These are phyloP conservation scores for Tetraselmis striata DNA, from an alignment of 139 green algal genomes.

Conservation along the genomic window DNA sequence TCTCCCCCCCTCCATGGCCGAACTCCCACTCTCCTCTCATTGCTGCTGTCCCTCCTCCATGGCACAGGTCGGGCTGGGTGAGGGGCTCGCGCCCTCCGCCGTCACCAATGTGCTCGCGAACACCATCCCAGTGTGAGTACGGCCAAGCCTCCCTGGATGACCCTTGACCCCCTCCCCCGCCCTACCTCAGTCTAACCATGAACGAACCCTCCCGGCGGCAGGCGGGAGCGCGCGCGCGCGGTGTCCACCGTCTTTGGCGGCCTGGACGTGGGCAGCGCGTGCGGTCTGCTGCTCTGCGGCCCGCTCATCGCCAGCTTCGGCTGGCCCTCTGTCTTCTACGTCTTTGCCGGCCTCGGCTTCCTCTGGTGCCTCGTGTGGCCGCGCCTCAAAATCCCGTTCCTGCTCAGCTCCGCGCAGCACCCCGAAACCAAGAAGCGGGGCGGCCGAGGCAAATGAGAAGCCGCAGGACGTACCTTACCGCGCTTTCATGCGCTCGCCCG, in stretches of 20 bases:
- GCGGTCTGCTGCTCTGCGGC: conserved; percentile 79
- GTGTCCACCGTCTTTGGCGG: conserved; percentile 88
- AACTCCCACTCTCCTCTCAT: too few relatives aligned
- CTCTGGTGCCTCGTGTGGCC: conserved; percentile 70
- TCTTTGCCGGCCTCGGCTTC: conserved; percentile 82
- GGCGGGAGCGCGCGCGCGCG: conserved; percentile 65
- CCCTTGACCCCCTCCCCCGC: too few relatives aligned
- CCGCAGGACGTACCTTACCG: conserved; percentile 67
- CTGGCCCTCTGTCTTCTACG: conserved; percentile 91
- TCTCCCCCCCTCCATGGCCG: too few relatives aligned
- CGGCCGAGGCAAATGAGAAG: not conserved
- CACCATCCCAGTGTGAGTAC: conserved; percentile 43
- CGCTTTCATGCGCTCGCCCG: conserved; percentile 61
- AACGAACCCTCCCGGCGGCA: too few relatives aligned
- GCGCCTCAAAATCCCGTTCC: conserved; percentile 35
- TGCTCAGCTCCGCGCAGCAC: not conserved
- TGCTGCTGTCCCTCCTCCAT: too few relatives aligned
- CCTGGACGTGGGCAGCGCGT: conserved; percentile 79
- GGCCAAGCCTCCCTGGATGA: too few relatives aligned
- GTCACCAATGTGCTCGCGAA: conserved; percentile 83
- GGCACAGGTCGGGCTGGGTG: conserved; percentile 79
- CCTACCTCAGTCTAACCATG: too few relatives aligned
- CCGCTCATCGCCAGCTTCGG: conserved; percentile 71
- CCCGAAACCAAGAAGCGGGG: not conserved
- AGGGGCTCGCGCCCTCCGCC: conserved; percentile 91